Evolutionary conservation across 306 rosid species (phyloP).

Genomic region (Cucumis sativus): DNA sequence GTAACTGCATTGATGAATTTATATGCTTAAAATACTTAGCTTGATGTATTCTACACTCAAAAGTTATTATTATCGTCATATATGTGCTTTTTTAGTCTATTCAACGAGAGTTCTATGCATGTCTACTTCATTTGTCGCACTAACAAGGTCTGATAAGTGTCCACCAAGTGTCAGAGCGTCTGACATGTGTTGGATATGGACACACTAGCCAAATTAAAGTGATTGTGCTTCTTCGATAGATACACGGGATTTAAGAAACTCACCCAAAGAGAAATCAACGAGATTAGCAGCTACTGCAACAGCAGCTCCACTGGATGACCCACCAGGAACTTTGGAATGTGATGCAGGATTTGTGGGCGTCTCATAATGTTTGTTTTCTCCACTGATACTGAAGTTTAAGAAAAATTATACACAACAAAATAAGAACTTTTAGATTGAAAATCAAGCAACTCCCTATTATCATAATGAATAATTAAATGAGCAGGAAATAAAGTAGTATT

Average conservation of each 20-base stretch:
- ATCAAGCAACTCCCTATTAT: neutral
- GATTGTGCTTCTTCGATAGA: neutral
- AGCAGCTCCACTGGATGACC: conserved; percentile 89
- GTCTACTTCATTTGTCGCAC: too few species aligned
- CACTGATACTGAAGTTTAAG: conserved; percentile 51
- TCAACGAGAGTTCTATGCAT: too few species aligned
- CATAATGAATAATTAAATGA: neutral
- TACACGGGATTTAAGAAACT: conserved; percentile 12
- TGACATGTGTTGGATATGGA: too few species aligned
- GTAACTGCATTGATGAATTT: too few species aligned
- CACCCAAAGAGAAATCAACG: conserved; percentile 81
- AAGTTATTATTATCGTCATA: too few species aligned
- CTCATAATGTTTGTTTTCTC: conserved; percentile 68
- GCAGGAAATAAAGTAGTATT: neutral
- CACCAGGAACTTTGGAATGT: conserved; percentile 68
- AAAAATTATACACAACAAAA: neutral
- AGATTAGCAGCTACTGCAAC: conserved; percentile 87
- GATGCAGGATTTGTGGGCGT: conserved; percentile 81
- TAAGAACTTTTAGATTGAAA: neutral
- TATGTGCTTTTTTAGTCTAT: too few species aligned
- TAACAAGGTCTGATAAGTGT: too few species aligned
- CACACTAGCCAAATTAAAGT: too few species aligned
- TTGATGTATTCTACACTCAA: too few species aligned
- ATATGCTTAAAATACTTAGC: too few species aligned
- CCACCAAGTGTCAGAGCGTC: too few species aligned